These are phyloP conservation scores for Daedaleopsis sinensis DNA, from an alignment of 768 basidiomycete genomes.

Conservation along the genomic window DNA sequence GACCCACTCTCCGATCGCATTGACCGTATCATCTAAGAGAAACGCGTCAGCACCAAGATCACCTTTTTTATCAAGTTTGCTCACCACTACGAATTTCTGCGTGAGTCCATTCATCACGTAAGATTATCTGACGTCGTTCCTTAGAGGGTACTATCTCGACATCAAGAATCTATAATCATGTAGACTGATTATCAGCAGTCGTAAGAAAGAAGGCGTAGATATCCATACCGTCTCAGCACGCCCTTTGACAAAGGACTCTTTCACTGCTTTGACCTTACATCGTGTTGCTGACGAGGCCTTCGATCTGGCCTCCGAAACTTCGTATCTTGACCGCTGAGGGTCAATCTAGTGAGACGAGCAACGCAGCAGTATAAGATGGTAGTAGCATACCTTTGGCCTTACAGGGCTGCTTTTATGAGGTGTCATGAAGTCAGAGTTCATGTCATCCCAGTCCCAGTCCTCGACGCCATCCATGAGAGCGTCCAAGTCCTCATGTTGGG, in stretches of 20 bases:
- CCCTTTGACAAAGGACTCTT: slow-evolving; percentile 34
- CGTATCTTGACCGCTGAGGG: not conserved
- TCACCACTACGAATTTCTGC: slow-evolving; percentile 64
- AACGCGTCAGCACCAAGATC: not conserved
- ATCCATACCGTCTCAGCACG: slow-evolving; percentile 45
- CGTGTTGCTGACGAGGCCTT: slow-evolving; percentile 49
- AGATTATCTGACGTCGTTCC: slow-evolving; percentile 51
- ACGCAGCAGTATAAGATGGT: not conserved
- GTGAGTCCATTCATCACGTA: slow-evolving; percentile 79
- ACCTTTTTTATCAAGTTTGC: slow-evolving; percentile 16
- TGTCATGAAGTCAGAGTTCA: slow-evolving; percentile 50
- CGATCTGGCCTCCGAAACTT: not conserved
- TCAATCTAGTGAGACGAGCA: not conserved
- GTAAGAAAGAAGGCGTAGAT: not conserved
- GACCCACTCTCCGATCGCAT: slow-evolving; percentile 61
- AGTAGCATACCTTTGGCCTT: slow-evolving; percentile 6
- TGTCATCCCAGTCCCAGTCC: slow-evolving; percentile 70
- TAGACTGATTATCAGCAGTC: not conserved
- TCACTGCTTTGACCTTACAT: slow-evolving; percentile 55
- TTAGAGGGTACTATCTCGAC: slow-evolving; percentile 46
- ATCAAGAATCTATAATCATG: slow-evolving; percentile 48
- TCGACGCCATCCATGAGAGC: slow-evolving; percentile 66
- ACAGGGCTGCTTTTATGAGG: slow-evolving; percentile 47
- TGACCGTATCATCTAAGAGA: slow-evolving; percentile 73
- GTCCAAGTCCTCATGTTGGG: slow-evolving; percentile 45